Evolutionary conservation across 2,329 filamentous ascomycete genomes (phyloP).

Genomic region (Epichloe hybrida): DNA sequence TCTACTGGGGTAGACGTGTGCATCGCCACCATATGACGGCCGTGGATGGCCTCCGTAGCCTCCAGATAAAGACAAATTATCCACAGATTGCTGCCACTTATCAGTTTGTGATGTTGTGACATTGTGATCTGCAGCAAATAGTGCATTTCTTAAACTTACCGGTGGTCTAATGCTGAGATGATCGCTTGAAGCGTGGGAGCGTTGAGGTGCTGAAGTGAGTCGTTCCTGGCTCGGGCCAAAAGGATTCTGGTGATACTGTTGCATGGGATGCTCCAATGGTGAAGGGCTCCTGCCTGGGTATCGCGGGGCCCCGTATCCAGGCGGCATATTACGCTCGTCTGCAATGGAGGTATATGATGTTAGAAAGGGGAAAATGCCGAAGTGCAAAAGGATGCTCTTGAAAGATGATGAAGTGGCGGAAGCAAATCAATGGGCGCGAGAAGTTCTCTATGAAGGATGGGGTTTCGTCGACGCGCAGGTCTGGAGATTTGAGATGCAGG

Average conservation of each 20-base stretch:
- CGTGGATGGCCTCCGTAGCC: constrained; percentile 32
- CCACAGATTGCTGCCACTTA: constrained; percentile 34
- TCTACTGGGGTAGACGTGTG: constrained; percentile 46
- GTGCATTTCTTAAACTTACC: constrained; percentile 26
- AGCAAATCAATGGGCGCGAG: background rate
- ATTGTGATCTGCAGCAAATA: constrained; percentile 18
- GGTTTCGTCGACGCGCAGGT: background rate
- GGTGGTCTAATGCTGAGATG: constrained; percentile 73
- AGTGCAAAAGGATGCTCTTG: background rate
- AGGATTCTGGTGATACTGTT: constrained; percentile 2
- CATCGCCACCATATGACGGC: constrained; percentile 29
- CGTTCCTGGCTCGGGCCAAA: constrained; percentile 21
- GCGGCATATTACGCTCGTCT: constrained; percentile 1
- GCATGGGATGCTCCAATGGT: constrained; percentile 2
- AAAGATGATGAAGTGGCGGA: background rate
- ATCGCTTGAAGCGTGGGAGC: constrained; percentile 53
- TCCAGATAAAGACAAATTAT: constrained; percentile 27
- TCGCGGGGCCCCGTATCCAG: background rate
- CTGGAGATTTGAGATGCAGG: background rate
- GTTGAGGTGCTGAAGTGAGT: constrained; percentile 20
- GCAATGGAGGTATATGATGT: background rate
- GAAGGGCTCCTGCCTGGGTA: background rate
- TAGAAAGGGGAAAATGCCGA: background rate
- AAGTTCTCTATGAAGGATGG: background rate
- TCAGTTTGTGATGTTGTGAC: background rate